These are phyloP conservation scores for Lophium mytilinum DNA, from an alignment of 495 filamentous ascomycete species.

Conservation along the genomic window DNA sequence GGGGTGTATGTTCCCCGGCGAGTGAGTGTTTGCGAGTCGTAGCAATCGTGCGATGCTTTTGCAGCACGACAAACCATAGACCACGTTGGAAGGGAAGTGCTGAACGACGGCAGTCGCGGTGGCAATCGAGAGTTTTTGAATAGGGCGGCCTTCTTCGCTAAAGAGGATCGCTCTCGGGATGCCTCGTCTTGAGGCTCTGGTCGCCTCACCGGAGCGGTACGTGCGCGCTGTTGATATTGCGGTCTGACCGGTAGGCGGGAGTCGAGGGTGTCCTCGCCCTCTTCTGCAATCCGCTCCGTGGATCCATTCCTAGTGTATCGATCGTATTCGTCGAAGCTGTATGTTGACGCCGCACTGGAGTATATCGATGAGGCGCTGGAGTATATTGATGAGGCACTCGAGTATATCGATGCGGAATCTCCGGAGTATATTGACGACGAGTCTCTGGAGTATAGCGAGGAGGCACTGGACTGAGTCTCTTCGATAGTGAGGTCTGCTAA, in stretches of 20 bases:
- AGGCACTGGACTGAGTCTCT: neutral
- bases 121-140: neutral
- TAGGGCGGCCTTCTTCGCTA: no score
- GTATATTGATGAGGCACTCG: neutral
- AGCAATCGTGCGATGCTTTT: slow-evolving; percentile 1
- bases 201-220: no score
- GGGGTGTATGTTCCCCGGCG: slow-evolving; percentile 1
- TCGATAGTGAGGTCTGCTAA: neutral
- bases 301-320: no score
- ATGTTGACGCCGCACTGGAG: neutral
- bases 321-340: slow-evolving; percentile 1
- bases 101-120: neutral
- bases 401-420: neutral
- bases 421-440: neutral
- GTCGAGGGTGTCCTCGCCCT: no score
- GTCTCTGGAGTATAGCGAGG: neutral
- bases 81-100: slow-evolving; percentile 3
- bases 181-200: no score
- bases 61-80: neutral
- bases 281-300: no score
- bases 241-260: no score
- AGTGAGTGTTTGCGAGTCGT: slow-evolving; percentile 1
- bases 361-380: neutral
- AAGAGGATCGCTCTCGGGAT: no score
- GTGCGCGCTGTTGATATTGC: no score